A percentile compares a stretch with the other conserved stretches of the same genome.
Evolutionary conservation across 1,139 yeast species (phyloP).

Genomic region (Suhomyces guaymorum): DNA sequence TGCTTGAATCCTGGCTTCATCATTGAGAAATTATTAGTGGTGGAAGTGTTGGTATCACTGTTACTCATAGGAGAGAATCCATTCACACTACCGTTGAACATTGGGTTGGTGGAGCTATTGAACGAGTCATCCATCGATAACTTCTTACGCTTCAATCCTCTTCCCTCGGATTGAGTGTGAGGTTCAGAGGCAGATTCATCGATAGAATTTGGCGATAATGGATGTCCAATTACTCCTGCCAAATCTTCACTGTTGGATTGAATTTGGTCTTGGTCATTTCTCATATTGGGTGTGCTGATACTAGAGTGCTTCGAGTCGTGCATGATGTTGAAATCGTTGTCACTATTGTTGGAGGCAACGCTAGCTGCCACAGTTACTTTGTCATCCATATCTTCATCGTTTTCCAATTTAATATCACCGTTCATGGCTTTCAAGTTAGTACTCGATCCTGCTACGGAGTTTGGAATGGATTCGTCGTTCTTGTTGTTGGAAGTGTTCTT

Average conservation of each 20-base stretch:
- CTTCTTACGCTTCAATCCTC: slow-evolving; percentile 45
- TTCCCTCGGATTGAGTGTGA: slow-evolving; percentile 45
- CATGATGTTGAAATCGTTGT: slow-evolving; percentile 7
- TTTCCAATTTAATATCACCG: slow-evolving; percentile 7
- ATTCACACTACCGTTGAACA: slow-evolving; percentile 44
- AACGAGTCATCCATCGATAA: slow-evolving; percentile 47
- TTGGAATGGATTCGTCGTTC: slow-evolving; percentile 21
- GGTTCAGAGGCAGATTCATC: slow-evolving; percentile 69
- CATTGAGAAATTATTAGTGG: slow-evolving; percentile 20
- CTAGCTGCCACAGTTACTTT: slow-evolving; percentile 8
- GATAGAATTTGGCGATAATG: slow-evolving; percentile 62
- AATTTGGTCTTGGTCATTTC: slow-evolving; percentile 1
- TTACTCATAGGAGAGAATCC: slow-evolving; percentile 49
- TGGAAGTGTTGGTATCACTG: slow-evolving; percentile 47
- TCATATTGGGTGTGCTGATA: slow-evolving; percentile 3
- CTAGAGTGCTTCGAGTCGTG: slow-evolving; percentile 2
- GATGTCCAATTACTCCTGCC: slow-evolving; percentile 24
- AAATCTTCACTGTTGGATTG: slow-evolving; percentile 8
- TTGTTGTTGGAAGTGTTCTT: slow-evolving; percentile 42
- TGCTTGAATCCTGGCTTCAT: slow-evolving; percentile 10
- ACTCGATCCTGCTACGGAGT: slow-evolving; percentile 26
- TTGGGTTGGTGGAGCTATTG: slow-evolving; percentile 41
- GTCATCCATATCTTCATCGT: slow-evolving; percentile 6
- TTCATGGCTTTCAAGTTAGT: slow-evolving; percentile 17
- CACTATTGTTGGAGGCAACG: slow-evolving; percentile 14